Evolutionary conservation across 2,329 filamentous ascomycete species (phyloP), one percentile per base, ranked within the genome.

Genomic region (Fusarium sarcochroum): DNA sequence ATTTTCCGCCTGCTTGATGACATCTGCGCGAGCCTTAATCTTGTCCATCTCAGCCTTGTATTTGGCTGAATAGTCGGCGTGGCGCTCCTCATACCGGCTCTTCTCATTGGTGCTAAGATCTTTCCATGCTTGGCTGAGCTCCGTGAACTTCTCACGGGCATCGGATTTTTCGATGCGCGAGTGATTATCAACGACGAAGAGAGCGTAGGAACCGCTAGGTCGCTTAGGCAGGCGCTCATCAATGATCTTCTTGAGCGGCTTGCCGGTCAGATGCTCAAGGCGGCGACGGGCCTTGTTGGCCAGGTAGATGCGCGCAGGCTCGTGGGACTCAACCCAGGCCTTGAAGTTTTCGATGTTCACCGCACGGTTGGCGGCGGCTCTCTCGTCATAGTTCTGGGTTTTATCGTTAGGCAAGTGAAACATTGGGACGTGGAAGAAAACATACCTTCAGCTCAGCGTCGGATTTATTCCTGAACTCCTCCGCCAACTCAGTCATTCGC

Each of bases 221-320:
- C 66, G 70, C 75, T 81, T 83, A 66, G 86, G 86, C 34, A 78
- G 64, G 40, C 87, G 86, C 4, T 81, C 76, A 70, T 89, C 87
- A 3, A 63, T 66, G 66, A 89, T 81, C 18, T 54, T 1, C 67
- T 75, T 72, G 48, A 71, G 63, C 51, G 72, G 72, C 55, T 81
- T 79, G 53, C 74, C 79, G 57, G 75, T 76, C 46, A 89, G 80
- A 27, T 51, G 53, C 20, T 18, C 38, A 21, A 69, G 30, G 25
- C 63, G 64, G 9, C 45, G 65, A 57, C 87, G 87, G 21, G 85
- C 84, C 4, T 63, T 66, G 78, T 86, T 88, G 63, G 86, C 86
- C 4, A 76, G 63, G 47, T 72, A 64, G 53, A 87, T 83, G 30
- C 79, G 76, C 50, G 75, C 72, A 5, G 78, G 75, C 5, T 81